Evolutionary conservation across 352 stramenopile species (phyloP), one percentile per base, ranked within the genome.

Genomic region (Globisporangium nodosum): DNA sequence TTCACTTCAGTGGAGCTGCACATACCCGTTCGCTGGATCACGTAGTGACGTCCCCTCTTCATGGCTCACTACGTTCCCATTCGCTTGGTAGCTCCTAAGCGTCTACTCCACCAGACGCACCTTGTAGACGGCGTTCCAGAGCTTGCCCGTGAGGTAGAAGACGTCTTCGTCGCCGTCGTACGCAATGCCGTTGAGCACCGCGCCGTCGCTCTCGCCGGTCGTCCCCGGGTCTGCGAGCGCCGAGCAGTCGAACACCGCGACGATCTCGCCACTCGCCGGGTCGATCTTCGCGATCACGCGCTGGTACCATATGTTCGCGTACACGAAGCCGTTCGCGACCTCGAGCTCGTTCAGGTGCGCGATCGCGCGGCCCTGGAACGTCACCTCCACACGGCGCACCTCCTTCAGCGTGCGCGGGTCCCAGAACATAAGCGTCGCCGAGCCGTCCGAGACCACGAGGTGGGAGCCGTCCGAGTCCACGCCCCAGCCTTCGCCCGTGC

Each of bases 231-330:
- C 56, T 46, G 96, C 71, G 53, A 96, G 56, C 24, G 69, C 65
- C 13, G 70, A 75, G 55, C 89, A 81, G 60, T 96, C 88, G 70
- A 97, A 98, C 65, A 96, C 88, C 30, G 84, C 85, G 21, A 97
- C 76, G 30, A 97, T 79, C 7, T 65, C 68, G 37, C 93, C 93
- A 21, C 75, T 94, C 1, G 59, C 21, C 18, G 92, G 92, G 72
- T 98, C 77, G 50, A 98, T 97, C 54, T 97, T 96, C 16, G 97
- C 69, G 43, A 98, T 90, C 20, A 90, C 75, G 55, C 94, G 82
- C 55, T 94, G 68, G 69, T 96, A 97, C 95, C 95, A 98, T 58
- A 98, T 85, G 73, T 98, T 98, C 20, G 90, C 94, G 58, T 97
- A 95, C 53, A 98, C 86, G 49, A 87, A 88, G 16, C 92, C 92